Base-by-base conservation (phyloP, 2,329 filamentous ascomycete genomes). In the Verticillium tricorpus region DNA sequence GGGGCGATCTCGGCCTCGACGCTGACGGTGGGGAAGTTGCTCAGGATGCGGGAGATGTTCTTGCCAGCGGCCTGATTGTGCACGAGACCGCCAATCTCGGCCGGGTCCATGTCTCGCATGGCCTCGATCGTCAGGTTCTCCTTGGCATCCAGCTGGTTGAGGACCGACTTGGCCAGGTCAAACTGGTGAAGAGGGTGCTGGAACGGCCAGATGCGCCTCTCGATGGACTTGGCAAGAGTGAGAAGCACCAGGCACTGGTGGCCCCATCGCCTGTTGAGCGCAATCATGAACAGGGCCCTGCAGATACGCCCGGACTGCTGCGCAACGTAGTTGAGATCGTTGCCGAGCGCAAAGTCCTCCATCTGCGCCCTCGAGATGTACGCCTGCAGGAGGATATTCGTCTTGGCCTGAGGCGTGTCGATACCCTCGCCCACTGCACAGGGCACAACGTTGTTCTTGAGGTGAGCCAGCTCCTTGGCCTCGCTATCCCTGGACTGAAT, bases 121-220 rank as follows among this genome's bases (percentile, higher is more conserved):
- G 86, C 82, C 72, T 97, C 93, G 32, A 99, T 89, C 0, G 90
- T 92, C 54, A 89, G 77, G 39, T 84, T 80, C 1, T 91, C 86
- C 69, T 91, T 96, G n/a, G 89, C 82, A 67, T 98, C 92, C 3
- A 99, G 81, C 66, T 96, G 90, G 59, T 89, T 89, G 11, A 99
- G 77, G 0, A 99, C 86, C 0, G 93, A 87, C 67, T 89, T 88
- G 0, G 94, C 90, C 1, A 99, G 80, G 63, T 98, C 93, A 65
- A 99, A 99, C 70, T 99, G 95, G 68, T 94, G 90, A 57, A 99
- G 88, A 0, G 95, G 95, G 72, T 99, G 95, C 72, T 97, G 89
- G 69, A 92, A 97, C 0, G 93, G 88, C 95, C 95, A 99, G 12
- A 97, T 89, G 62, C 93, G 89, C 76, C 93, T 96, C 76, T 99